Evolutionary conservation across 768 basidiomycete species (phyloP).

Genomic region (Lanmaoa rubissima): DNA sequence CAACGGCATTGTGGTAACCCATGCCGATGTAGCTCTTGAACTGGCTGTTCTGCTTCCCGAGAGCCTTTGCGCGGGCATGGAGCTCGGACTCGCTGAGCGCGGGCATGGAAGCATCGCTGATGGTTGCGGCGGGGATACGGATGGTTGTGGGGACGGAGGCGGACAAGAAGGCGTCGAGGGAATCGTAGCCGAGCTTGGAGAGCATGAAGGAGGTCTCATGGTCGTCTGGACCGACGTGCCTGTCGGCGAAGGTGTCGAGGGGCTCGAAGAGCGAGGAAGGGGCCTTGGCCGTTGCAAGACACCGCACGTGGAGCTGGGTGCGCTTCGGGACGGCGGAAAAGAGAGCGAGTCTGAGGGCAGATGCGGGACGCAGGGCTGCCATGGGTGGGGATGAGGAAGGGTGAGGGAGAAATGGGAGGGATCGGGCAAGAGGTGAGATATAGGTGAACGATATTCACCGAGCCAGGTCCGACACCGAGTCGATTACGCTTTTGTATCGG

Average conservation of each 20-base stretch:
- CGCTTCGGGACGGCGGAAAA: constrained; percentile 19
- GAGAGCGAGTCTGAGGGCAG: constrained; percentile 21
- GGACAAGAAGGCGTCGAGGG: constrained; percentile 84
- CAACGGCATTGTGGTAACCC: constrained; percentile 95
- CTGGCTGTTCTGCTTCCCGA: constrained; percentile 76
- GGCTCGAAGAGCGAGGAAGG: constrained; percentile 72
- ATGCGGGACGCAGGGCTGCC: constrained; percentile 30
- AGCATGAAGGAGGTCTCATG: constrained; percentile 84
- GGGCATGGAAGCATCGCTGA: constrained; percentile 69
- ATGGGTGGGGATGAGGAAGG: constrained; percentile 22
- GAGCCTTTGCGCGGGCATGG: constrained; percentile 63
- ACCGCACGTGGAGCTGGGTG: constrained; percentile 28
- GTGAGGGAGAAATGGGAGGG: constrained; percentile 15
- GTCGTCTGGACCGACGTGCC: constrained; percentile 91
- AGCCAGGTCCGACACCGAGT: constrained; percentile 41
- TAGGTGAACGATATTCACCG: constrained; percentile 35
- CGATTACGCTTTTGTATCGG: constrained; percentile 30
- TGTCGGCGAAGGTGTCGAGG: constrained; percentile 84
- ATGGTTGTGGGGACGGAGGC: constrained; percentile 82
- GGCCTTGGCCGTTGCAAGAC: constrained; percentile 60
- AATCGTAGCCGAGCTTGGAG: constrained; percentile 72
- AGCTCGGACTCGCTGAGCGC: constrained; percentile 87
- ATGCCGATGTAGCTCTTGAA: constrained; percentile 96
- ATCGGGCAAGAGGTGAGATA: constrained; percentile 21
- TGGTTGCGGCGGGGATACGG: constrained; percentile 56